phyloP scores from a whole-genome alignment of 805 yeast species.

The Candida golubevii region DNA sequence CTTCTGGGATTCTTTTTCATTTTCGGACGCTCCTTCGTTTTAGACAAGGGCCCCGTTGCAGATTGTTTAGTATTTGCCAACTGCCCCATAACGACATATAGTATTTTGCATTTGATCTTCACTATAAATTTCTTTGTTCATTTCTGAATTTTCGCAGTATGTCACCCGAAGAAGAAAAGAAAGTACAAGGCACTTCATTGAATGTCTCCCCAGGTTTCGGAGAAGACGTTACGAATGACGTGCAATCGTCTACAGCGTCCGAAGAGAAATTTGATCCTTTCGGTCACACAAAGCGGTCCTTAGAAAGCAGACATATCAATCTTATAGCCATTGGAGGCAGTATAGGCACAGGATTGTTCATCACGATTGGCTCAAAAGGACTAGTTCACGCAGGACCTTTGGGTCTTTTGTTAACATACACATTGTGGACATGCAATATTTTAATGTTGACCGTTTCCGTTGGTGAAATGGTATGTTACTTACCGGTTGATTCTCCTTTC shows the following conservation, averaged over 20 bases:
- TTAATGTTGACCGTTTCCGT: constrained; percentile 32
- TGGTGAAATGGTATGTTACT: constrained; percentile 36
- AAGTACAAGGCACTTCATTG: constrained; percentile 1
- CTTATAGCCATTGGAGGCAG: constrained; percentile 40
- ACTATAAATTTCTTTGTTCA: too few relatives aligned
- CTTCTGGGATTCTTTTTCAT: too few relatives aligned
- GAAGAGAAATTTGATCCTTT: not conserved
- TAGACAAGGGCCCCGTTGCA: too few relatives aligned
- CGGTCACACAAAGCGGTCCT: constrained; percentile 15
- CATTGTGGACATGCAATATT: constrained; percentile 29
- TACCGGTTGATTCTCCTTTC: constrained; percentile 35
- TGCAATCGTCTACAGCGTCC: constrained; percentile 8
- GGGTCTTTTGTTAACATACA: constrained; percentile 28
- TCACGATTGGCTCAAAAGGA: constrained; percentile 32
- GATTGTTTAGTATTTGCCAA: too few relatives aligned
- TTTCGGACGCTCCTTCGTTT: too few relatives aligned
- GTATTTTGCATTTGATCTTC: too few relatives aligned
- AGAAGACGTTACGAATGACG: constrained; percentile 6
- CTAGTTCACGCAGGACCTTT: constrained; percentile 33
- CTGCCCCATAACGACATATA: too few relatives aligned
- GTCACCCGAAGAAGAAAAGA: constrained; percentile 6
- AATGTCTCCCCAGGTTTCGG: constrained; percentile 10
- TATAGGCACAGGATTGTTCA: constrained; percentile 37
- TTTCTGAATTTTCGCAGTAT: not conserved
- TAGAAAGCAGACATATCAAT: constrained; percentile 31